Base-by-base conservation (phyloP, 2,329 filamentous ascomycete genomes). In the Cordyceps pruinosa region DNA sequence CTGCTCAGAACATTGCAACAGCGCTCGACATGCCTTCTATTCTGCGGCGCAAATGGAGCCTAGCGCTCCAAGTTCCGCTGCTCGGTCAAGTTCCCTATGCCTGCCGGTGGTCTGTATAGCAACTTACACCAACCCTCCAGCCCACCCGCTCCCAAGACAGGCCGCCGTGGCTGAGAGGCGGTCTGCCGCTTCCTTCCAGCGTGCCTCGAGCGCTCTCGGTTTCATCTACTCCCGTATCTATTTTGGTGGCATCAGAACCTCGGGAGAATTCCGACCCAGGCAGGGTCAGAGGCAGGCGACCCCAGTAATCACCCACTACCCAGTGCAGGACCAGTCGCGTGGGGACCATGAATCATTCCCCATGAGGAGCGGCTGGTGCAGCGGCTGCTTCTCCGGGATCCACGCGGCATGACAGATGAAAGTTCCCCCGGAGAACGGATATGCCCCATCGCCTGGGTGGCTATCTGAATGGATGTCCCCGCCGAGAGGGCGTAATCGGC, bases 401-500 rank as follows among this genome's bases (percentile, higher is more conserved):
- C n/a, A 3, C 10, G 26, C 35, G n/a, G 17, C 46, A 8, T n/a
- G 47, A 7, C 17, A 2, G 48, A 10, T 2, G 9, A 53, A 26
- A 10, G 37, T 21, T 17, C 17, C 21, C 4, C n/a, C 52, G 12
- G 32, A 37, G 32, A 55, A 55, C 19, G 25, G 21, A 26, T 46
- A 46, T 15, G 17, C 19, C 13, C 52, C 52, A 60, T 76, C 77
- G 12, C 66, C 72, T 8, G 72, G 70, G 82, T 77, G 70, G 56
- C 61, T 70, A 59, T 76, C n/a, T n/a, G n/a, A n/a, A n/a, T n/a
- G n/a, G n/a, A 78, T 0, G 69, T 73, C 4, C 75, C 75, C 12
- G 64, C 59, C 23, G 28, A 35, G 1, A 28, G 30, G 60, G 75
- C 74, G 46, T 63, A 63, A 25, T 62, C 57, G 2, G 76, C 61